phyloP scores from a whole-genome alignment of 768 basidiomycete species.

The Boletus reticuloceps region DNA sequence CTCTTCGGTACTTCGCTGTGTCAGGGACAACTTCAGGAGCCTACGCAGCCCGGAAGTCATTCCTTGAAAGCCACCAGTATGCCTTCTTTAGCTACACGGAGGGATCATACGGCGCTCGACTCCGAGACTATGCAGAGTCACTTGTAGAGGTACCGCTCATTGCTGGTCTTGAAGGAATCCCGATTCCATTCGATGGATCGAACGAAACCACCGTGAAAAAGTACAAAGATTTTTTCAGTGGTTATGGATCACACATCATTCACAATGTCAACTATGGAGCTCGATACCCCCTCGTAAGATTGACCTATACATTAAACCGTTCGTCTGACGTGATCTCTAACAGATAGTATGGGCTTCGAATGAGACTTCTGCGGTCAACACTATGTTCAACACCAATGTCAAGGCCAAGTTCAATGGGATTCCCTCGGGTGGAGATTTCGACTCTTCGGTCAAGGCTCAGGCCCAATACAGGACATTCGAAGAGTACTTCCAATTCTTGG shows the following conservation, averaged over 20 bases:
- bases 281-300: background rate
- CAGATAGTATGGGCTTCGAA: background rate
- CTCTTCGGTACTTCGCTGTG: constrained; percentile 5
- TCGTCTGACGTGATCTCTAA: background rate
- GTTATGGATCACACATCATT: background rate
- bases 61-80: constrained; percentile 1
- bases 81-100: constrained; percentile 4
- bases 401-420: background rate
- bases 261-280: background rate
- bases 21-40: background rate
- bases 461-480: background rate
- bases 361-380: background rate
- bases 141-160: background rate
- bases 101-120: background rate
- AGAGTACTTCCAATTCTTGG: background rate
- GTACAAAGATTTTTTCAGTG: background rate
- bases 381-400: background rate
- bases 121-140: background rate
- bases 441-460: background rate
- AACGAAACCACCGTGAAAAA: background rate
- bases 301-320: no score
- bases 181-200: background rate
- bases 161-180: background rate
- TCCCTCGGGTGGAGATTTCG: background rate
- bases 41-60: constrained; percentile 2